Evolutionary conservation across 1,139 yeast genomes (phyloP), one percentile per base, ranked within the genome.

Genomic region (Candida glucosophila): DNA sequence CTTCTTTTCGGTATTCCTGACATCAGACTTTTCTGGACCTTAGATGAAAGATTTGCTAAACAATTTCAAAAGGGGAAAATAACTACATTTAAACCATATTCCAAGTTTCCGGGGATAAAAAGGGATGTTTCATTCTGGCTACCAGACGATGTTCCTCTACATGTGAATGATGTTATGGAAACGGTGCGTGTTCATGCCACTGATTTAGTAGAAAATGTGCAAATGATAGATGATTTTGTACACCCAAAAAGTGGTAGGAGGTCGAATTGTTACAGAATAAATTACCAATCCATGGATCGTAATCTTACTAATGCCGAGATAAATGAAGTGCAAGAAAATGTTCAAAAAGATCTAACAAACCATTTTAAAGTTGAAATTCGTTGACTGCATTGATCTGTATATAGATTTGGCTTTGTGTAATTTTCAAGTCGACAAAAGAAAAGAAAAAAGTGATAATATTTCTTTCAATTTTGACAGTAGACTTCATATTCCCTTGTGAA

Each of bases 121-220:
- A 69, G 97, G 50, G 98, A 90, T 47, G 74, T 88, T 17, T 83
- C 96, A 5, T 90, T 90, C 53, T 90, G 97, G 97, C 59, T 85
- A 17, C 77, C 85, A 5, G 45, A 50, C 3, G 47, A 45, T 11
- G 38, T 49, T 0, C 33, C 39, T 3, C 55, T 86, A 22, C 96
- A 88, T 43, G 81, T 74, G 35, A 90, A 92, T 47, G 98, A 92
- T 47, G 67, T 90, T 18, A 90, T 86, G 95, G 98, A 90, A 52
- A 68, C 82, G 28, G 93, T 90, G 13, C 73, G 98, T 46, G 67
- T 70, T 29, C 68, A 70, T 29, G 95, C 93, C 5, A 92, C 93
- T 5, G 95, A 85, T 55, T 58, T 85, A 37, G 93, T 86, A 1
- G 98, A 88, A 50, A 81, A 77, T 43, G 98, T 90, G 4, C 59